phyloP scores from a whole-genome alignment of 1,139 yeast genomes.

The Pichia sp. region DNA sequence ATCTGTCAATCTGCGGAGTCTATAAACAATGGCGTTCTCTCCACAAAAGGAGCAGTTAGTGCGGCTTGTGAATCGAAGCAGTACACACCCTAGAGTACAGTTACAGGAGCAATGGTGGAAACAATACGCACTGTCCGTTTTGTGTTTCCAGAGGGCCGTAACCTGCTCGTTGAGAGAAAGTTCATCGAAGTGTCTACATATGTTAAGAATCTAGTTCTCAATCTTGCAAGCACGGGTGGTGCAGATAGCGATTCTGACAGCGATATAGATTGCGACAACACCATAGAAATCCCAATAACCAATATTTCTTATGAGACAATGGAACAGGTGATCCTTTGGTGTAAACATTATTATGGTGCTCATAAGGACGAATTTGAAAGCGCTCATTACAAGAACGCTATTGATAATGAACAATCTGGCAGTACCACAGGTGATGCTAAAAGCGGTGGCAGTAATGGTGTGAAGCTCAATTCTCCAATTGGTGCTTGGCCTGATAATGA shows the following conservation, averaged over 20 bases:
- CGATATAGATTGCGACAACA: slow-evolving; percentile 36
- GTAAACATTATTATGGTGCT: slow-evolving; percentile 59
- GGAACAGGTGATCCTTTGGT: slow-evolving; percentile 89
- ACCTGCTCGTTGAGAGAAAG: background rate
- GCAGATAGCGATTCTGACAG: slow-evolving; percentile 31
- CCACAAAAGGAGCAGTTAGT: no score
- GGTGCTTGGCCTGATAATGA: slow-evolving; percentile 32
- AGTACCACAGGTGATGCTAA: slow-evolving; percentile 29
- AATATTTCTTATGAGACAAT: slow-evolving; percentile 73
- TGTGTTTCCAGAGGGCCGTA: background rate
- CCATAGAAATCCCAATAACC: slow-evolving; percentile 78
- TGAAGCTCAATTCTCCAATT: no score
- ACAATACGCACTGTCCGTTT: background rate
- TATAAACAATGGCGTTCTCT: no score
- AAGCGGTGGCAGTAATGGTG: background rate
- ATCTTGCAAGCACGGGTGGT: slow-evolving; percentile 11
- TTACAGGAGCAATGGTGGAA: no score
- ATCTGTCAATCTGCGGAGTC: no score
- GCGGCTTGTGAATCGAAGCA: no score
- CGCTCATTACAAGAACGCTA: background rate
- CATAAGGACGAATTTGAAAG: slow-evolving; percentile 27
- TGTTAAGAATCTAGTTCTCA: background rate
- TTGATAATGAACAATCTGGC: background rate
- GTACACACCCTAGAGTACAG: no score
- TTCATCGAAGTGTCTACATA: background rate